phyloP scores from a whole-genome alignment of 2,329 filamentous ascomycete genomes.

The Penicillium sp. region DNA sequence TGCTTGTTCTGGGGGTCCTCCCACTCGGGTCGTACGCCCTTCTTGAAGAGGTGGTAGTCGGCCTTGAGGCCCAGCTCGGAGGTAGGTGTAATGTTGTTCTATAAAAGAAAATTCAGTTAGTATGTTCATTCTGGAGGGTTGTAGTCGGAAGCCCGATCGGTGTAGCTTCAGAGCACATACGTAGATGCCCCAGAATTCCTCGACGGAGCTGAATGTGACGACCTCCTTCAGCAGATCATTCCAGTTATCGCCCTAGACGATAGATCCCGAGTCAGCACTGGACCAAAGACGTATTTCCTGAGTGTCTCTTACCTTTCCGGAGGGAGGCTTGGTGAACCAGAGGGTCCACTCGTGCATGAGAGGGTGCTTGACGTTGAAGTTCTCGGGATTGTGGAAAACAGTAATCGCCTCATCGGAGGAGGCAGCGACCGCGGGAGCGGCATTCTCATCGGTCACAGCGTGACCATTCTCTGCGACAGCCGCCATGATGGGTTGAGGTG shows the following conservation, averaged over 20 bases:
- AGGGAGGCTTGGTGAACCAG: slow-evolving; percentile 98
- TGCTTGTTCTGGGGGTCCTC: slow-evolving; percentile 99
- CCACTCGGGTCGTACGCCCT: slow-evolving; percentile 95
- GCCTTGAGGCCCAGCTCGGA: slow-evolving; percentile 96
- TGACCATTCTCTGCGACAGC: slow-evolving; percentile 41
- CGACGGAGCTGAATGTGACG: slow-evolving; percentile 96
- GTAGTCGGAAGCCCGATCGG: background rate
- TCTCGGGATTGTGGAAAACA: slow-evolving; percentile 96
- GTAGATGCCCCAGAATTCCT: slow-evolving; percentile 99
- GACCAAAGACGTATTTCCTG: background rate
- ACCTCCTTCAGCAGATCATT: slow-evolving; percentile 97
- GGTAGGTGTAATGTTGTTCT: slow-evolving; percentile 99
- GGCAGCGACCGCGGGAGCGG: slow-evolving; percentile 54
- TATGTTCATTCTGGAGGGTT: background rate
- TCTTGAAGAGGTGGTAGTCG: slow-evolving; percentile 99
- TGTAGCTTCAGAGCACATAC: slow-evolving; percentile 60
- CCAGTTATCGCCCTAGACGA: slow-evolving; percentile 87
- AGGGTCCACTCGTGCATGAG: slow-evolving; percentile 97
- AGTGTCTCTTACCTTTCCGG: slow-evolving; percentile 72
- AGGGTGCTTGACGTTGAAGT: slow-evolving; percentile 99
- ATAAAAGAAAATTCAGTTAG: slow-evolving; percentile 21
- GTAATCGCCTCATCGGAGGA: slow-evolving; percentile 69
- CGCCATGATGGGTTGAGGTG: slow-evolving; percentile 36
- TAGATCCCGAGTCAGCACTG: background rate
- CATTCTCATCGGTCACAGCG: slow-evolving; percentile 55